A percentile compares a stretch with the other conserved stretches of the same genome.
Conservation (phyloP, 495 filamentous ascomycete genomes). For the Penicillium waksmanii region DNA sequence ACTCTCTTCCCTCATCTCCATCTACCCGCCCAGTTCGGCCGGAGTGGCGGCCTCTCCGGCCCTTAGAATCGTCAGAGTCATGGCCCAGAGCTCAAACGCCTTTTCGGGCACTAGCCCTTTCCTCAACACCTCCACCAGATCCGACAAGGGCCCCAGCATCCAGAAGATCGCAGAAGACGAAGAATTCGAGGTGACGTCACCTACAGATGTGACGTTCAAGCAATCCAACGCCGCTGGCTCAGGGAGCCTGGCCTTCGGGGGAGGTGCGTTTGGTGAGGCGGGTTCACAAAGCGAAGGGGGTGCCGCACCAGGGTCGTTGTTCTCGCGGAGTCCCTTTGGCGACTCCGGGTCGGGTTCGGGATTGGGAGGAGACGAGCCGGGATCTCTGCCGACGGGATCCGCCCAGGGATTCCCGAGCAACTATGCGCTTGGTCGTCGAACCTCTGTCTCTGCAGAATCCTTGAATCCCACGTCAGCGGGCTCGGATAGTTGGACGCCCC, state of each 20-base stretch:
- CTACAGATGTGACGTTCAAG: slow-evolving; percentile 60
- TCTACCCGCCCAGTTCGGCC: slow-evolving; percentile 32
- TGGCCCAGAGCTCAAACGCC: slow-evolving; percentile 55
- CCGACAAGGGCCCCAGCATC: slow-evolving; percentile 38
- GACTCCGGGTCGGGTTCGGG: slow-evolving; percentile 22
- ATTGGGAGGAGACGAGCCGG: slow-evolving; percentile 29
- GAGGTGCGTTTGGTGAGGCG: slow-evolving; percentile 31
- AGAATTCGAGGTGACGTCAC: slow-evolving; percentile 66
- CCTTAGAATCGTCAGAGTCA: slow-evolving; percentile 33
- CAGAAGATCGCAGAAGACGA: slow-evolving; percentile 63
- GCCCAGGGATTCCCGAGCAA: slow-evolving; percentile 82
- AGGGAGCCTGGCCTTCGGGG: slow-evolving; percentile 31
- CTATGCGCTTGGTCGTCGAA: slow-evolving; percentile 91
- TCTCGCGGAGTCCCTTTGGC: slow-evolving; percentile 44
- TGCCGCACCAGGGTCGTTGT: slow-evolving; percentile 29
- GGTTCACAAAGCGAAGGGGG: slow-evolving; percentile 18
- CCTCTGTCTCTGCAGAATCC: slow-evolving; percentile 95
- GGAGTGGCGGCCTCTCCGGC: slow-evolving; percentile 39
- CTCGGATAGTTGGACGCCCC: slow-evolving; percentile 89
- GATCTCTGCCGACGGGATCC: slow-evolving; percentile 36
- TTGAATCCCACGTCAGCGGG: slow-evolving; percentile 83
- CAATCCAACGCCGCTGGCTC: slow-evolving; percentile 37
- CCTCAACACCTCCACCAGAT: slow-evolving; percentile 40
- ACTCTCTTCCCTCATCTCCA: slow-evolving; percentile 3
- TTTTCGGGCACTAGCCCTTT: slow-evolving; percentile 64